These are phyloP conservation scores for Thelonectria blattea DNA, from an alignment of 2,329 filamentous ascomycete genomes.

Conservation along the genomic window DNA sequence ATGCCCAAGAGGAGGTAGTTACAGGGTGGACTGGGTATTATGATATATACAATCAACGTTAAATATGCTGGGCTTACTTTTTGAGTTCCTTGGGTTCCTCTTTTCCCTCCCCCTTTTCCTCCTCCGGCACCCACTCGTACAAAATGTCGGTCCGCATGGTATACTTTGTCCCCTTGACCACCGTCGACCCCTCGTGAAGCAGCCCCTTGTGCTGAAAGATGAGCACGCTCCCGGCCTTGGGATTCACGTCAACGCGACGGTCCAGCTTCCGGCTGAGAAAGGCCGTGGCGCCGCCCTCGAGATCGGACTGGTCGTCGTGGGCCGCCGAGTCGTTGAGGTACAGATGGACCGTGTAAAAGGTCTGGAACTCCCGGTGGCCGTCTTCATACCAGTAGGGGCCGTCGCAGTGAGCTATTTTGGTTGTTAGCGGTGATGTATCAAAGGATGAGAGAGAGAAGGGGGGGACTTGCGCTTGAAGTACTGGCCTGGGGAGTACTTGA, in stretches of 20 bases:
- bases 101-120: neutral
- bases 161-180: slow-evolving; percentile 59
- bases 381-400: slow-evolving; percentile 62
- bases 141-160: slow-evolving; percentile 63
- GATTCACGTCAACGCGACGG: slow-evolving; percentile 58
- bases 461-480: slow-evolving; percentile 65
- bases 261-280: slow-evolving; percentile 55
- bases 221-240: slow-evolving; percentile 62
- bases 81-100: slow-evolving; percentile 9
- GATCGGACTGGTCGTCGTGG: slow-evolving; percentile 31
- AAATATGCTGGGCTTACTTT: no score
- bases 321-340: slow-evolving; percentile 46
- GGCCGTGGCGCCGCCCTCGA: slow-evolving; percentile 61
- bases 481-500: slow-evolving; percentile 74
- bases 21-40: slow-evolving; percentile 1
- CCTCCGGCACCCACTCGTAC: slow-evolving; percentile 46
- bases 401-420: slow-evolving; percentile 69
- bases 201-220: slow-evolving; percentile 63
- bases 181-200: slow-evolving; percentile 60
- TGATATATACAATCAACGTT: neutral
- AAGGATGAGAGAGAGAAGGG: neutral
- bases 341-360: slow-evolving; percentile 62
- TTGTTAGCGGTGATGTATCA: no score
- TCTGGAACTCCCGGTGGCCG: slow-evolving; percentile 52
- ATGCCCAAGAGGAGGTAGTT: slow-evolving; percentile 47